Base-by-base conservation (phyloP, 129 eudicot genomes). In the Calendula officinalis region DNA sequence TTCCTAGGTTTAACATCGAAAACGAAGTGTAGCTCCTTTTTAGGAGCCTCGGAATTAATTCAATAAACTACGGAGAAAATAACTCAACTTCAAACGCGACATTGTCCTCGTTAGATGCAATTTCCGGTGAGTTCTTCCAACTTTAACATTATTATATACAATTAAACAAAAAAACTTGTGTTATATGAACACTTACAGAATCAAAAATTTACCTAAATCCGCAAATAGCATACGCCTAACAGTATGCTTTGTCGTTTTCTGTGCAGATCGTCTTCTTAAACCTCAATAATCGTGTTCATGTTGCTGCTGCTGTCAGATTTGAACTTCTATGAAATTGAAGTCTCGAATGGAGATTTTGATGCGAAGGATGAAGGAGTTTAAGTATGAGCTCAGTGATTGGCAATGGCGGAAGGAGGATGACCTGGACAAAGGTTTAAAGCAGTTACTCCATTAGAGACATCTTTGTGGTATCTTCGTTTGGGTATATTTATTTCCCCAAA, bases 371-470 rank as follows among this genome's bases (percentile, higher is more conserved):
- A 43, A 42, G 56, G 41, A 62, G 63, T 71, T 6, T 33, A 30
- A 42, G 62, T 71, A 6, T 16, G 39, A 62, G 40, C 46, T 71
- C 48, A 11, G 69, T 51, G 46, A 51, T 71, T 71, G 56, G 62
- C 63, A 71, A 71, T 62, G 76, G 76, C 56, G 56, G 76, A 62
- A 41, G 68, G 38, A 16, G 59, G 60, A 60, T 70, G 75, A 70
- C 40, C 43, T 70, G 75, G 68, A 60, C 53, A 48, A 53, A 70
- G 60, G 53, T 62, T 71, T 71, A 40, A 30, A 71, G 62, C 56
- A 51, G 39, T 48, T 38, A 61, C 69, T 60, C 68, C 75, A 48
- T 70, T 61, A 14, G 62, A 56, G 66, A 33, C 44, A 11, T 55
- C 68, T 32, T 15, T 33, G 48, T 11, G 30, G 62, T 51, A 51